These are phyloP conservation scores for Epithele typhae DNA, from an alignment of 768 basidiomycete genomes.

Conservation along the genomic window DNA sequence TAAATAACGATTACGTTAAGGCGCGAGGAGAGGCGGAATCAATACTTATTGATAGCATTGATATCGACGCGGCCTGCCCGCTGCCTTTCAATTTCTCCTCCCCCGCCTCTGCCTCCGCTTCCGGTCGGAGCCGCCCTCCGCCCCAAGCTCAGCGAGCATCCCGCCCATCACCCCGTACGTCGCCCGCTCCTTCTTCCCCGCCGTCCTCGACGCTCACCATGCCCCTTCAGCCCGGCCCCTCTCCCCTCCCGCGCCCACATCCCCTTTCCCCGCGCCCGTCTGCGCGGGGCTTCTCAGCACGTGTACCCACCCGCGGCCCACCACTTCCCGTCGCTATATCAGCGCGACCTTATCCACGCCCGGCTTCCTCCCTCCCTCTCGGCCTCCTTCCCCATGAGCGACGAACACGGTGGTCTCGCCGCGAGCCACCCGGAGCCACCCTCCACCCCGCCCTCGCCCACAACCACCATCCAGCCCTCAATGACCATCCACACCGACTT, in stretches of 20 bases:
- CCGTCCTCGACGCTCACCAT: neutral
- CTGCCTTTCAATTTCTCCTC: constrained; percentile 17
- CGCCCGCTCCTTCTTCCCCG: neutral
- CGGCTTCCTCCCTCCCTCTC: constrained; percentile 30
- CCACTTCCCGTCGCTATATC: constrained; percentile 12
- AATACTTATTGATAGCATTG: neutral
- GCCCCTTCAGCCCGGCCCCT: constrained; percentile 4
- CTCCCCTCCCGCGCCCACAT: constrained; percentile 1
- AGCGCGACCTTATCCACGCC: constrained; percentile 25
- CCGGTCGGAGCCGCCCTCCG: constrained; percentile 19
- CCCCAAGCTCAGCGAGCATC: constrained; percentile 17
- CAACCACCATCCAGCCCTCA: constrained; percentile 38
- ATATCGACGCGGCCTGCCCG: neutral
- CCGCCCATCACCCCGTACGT: constrained; percentile 4
- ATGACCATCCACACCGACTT: constrained; percentile 49
- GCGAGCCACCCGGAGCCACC: constrained; percentile 34
- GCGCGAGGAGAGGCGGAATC: neutral
- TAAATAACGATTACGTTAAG: constrained; percentile 6
- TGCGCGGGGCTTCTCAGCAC: constrained; percentile 19
- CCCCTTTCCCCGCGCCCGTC: constrained; percentile 3
- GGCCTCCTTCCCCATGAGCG: constrained; percentile 33
- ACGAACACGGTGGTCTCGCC: no score
- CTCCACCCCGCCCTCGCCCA: constrained; percentile 14
- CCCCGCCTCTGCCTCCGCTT: constrained; percentile 20
- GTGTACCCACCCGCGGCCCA: constrained; percentile 10